Evolutionary conservation across 2,329 filamentous ascomycete genomes (phyloP).

Genomic region (Bipolaris zeicola): DNA sequence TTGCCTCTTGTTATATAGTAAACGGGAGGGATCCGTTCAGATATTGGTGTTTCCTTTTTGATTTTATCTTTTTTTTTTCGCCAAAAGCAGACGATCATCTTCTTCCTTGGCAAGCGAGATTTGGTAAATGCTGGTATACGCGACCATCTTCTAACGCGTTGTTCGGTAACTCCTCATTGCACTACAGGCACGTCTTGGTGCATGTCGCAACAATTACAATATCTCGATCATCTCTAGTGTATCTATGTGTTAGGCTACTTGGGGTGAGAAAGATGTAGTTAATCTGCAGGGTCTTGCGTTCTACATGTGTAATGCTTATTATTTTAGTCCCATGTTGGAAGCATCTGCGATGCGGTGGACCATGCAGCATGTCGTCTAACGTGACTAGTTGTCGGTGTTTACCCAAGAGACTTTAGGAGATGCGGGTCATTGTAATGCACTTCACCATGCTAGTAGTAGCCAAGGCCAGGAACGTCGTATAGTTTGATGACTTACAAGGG

Average conservation of each 20-base stretch:
- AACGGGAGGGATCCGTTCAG: not conserved
- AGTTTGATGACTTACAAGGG: slow-evolving; percentile 26
- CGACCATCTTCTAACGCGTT: not conserved
- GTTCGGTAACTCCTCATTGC: not conserved
- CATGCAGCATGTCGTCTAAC: slow-evolving; percentile 22
- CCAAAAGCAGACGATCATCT: not conserved
- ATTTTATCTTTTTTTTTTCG: not conserved
- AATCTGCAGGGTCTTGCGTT: slow-evolving; percentile 20
- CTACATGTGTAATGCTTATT: slow-evolving; percentile 29
- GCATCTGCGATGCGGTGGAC: slow-evolving; percentile 21
- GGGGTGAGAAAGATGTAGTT: slow-evolving; percentile 18
- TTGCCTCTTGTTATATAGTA: not conserved
- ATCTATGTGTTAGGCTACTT: slow-evolving; percentile 18
- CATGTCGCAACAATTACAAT: not conserved
- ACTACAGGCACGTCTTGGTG: not conserved
- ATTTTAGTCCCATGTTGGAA: slow-evolving; percentile 35
- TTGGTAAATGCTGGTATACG: not conserved
- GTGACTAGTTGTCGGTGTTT: slow-evolving; percentile 35
- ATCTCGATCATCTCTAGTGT: not conserved
- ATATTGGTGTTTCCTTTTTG: not conserved
- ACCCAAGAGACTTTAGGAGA: slow-evolving; percentile 19
- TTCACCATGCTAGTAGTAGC: slow-evolving; percentile 30
- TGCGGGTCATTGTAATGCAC: slow-evolving; percentile 37
- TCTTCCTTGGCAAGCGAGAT: not conserved
- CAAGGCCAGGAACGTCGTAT: slow-evolving; percentile 20